A percentile compares a stretch with the other conserved stretches of the same genome.
These are phyloP conservation scores for Pluteus cervinus DNA, from an alignment of 768 basidiomycete genomes.

Conservation along the genomic window DNA sequence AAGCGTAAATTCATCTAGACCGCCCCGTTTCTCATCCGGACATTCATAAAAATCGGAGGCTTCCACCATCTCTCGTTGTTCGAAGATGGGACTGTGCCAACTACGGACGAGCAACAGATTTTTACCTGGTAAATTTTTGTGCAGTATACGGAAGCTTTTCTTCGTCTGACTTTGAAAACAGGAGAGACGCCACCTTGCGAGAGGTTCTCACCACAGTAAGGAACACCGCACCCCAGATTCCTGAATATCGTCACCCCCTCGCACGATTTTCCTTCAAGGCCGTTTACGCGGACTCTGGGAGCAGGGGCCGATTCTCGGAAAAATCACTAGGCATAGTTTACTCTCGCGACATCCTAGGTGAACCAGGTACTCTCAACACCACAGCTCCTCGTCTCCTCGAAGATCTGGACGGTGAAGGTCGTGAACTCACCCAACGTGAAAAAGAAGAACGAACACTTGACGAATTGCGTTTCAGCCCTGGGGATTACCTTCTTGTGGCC, in stretches of 20 bases:
- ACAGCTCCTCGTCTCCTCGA: conserved; percentile 58
- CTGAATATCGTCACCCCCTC: conserved; percentile 76
- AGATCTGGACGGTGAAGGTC: conserved; percentile 31
- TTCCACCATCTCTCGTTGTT: conserved; percentile 73
- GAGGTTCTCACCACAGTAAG: conserved; percentile 78
- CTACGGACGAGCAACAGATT: conserved; percentile 76
- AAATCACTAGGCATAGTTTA: conserved; percentile 82
- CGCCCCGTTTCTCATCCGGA: conserved; percentile 74
- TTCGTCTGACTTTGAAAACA: conserved; percentile 17
- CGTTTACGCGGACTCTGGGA: conserved; percentile 68
- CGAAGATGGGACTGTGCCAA: conserved; percentile 71
- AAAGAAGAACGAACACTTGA: conserved; percentile 70
- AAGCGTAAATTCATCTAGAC: conserved; percentile 28
- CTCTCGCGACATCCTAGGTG: conserved; percentile 80
- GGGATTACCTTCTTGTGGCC: conserved; percentile 73
- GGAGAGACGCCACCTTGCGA: conserved; percentile 79
- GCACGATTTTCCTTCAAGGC: conserved; percentile 79
- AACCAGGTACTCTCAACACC: conserved; percentile 55
- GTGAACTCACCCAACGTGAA: conserved; percentile 38
- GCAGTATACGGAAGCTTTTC: neutral
- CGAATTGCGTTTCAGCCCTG: conserved; percentile 73
- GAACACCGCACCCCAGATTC: conserved; percentile 56
- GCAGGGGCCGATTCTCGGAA: conserved; percentile 63
- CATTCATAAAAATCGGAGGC: conserved; percentile 76
- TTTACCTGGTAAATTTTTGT: conserved; percentile 62